Evolutionary conservation across 1,139 yeast species (phyloP).

Genomic region (Candida frijolesensis): DNA sequence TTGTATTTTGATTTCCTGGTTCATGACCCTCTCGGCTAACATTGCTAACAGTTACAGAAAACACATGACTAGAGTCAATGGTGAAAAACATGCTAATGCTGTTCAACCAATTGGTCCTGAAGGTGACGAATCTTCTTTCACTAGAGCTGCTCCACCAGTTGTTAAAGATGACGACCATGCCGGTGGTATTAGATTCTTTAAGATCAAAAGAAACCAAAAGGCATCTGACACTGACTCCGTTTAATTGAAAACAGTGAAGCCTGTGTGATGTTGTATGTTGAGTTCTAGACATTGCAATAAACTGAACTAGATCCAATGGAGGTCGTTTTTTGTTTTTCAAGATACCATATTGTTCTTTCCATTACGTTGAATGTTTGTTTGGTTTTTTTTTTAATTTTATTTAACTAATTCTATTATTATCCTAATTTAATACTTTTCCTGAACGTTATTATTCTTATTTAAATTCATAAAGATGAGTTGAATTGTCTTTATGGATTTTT

Average conservation of each 20-base stretch:
- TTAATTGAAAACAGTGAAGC: slow-evolving; percentile 21
- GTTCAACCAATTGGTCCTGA: slow-evolving; percentile 17
- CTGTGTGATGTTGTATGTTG: too few species aligned
- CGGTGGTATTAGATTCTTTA: slow-evolving; percentile 78
- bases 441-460: background rate
- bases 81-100: slow-evolving; percentile 15
- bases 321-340: background rate
- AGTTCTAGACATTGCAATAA: too few species aligned
- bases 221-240: slow-evolving; percentile 64
- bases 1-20: slow-evolving; percentile 51
- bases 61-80: slow-evolving; percentile 42
- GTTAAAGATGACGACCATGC: slow-evolving; percentile 38
- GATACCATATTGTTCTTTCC: background rate
- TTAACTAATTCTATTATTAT: background rate
- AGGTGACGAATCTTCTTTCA: slow-evolving; percentile 49
- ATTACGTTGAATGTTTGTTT: background rate
- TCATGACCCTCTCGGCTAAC: slow-evolving; percentile 57
- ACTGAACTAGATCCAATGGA: background rate
- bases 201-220: slow-evolving; percentile 69
- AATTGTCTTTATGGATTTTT: background rate
- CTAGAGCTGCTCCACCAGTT: slow-evolving; percentile 37
- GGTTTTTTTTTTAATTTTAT: background rate
- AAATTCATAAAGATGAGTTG: background rate
- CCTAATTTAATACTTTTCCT: background rate
- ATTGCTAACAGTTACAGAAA: slow-evolving; percentile 49